Conservation (phyloP, 2,329 filamentous ascomycete species). For the Berkeleyomyces basicola region DNA sequence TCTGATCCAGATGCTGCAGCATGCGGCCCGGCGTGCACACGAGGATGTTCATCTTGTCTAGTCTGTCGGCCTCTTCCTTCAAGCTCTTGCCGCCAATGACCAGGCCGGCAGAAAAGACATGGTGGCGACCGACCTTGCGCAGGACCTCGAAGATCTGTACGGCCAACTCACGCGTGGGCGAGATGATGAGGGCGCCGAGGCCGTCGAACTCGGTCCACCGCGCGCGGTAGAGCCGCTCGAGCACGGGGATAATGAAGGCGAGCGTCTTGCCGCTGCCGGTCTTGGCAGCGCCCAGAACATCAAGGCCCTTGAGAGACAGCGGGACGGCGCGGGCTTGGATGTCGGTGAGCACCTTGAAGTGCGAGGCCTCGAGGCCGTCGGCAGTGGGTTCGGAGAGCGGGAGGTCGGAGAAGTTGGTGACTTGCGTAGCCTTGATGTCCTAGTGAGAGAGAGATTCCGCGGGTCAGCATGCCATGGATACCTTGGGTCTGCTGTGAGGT, state of each 20-base stretch:
- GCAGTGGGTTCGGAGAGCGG: slow-evolving; percentile 71
- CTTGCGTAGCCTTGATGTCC: slow-evolving; percentile 42
- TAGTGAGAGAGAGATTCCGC: slow-evolving; percentile 18
- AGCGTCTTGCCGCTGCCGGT: slow-evolving; percentile 93
- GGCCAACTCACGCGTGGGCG: slow-evolving; percentile 84
- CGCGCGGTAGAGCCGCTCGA: slow-evolving; percentile 79
- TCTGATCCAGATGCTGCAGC: slow-evolving; percentile 90
- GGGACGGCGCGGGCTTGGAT: slow-evolving; percentile 85
- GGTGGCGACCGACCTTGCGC: slow-evolving; percentile 73
- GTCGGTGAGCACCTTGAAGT: slow-evolving; percentile 82
- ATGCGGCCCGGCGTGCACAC: slow-evolving; percentile 92
- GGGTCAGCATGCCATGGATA: neutral
- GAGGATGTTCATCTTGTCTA: slow-evolving; percentile 89
- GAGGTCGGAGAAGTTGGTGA: slow-evolving; percentile 62
- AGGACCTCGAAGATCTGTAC: slow-evolving; percentile 95
- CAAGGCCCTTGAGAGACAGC: slow-evolving; percentile 64
- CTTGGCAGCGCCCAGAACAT: slow-evolving; percentile 88
- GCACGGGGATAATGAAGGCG: slow-evolving; percentile 76
- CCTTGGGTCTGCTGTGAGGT: neutral
- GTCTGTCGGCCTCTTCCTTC: slow-evolving; percentile 67
- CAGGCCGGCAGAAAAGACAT: slow-evolving; percentile 80
- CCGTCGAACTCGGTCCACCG: slow-evolving; percentile 87
- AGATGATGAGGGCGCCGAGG: slow-evolving; percentile 79
- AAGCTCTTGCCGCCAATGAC: slow-evolving; percentile 88
- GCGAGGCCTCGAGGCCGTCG: slow-evolving; percentile 63